Conservation (phyloP, 163 green algal genomes). For the Scenedesmus sp. region DNA sequence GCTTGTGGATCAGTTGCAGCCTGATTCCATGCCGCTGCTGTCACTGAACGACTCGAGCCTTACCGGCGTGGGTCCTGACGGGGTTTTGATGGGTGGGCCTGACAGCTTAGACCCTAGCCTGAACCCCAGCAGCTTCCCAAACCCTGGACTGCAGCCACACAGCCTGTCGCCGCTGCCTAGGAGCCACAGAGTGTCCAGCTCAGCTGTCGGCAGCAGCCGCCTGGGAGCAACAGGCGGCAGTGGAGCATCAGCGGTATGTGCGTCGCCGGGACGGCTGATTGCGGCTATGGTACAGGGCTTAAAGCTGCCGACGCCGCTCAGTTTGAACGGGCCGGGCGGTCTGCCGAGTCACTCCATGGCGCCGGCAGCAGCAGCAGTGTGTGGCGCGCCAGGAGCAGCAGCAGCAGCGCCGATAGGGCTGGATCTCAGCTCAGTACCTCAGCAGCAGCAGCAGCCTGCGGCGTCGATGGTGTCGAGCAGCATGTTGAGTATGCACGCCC, state of each 20-base stretch:
- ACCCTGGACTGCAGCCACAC: neutral
- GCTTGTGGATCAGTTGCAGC: slow-evolving; percentile 36
- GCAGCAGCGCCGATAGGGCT: neutral
- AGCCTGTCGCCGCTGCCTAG: slow-evolving; percentile 24
- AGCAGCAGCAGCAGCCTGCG: neutral
- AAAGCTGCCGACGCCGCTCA: slow-evolving; percentile 19
- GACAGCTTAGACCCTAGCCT: slow-evolving; percentile 17
- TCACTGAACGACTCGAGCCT: slow-evolving; percentile 38
- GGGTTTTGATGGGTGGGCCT: neutral
- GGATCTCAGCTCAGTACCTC: neutral
- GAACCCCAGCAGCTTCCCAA: neutral
- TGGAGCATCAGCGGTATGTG: neutral
- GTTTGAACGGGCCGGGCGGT: slow-evolving; percentile 4
- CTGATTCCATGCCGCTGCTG: slow-evolving; percentile 43
- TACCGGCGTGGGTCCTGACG: neutral
- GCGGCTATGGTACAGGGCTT: slow-evolving; percentile 36
- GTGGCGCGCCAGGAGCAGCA: neutral
- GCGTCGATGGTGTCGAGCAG: neutral
- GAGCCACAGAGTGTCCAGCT: neutral
- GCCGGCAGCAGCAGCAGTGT: neutral
- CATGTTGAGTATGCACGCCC: neutral
- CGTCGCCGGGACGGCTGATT: slow-evolving; percentile 30
- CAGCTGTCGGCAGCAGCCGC: neutral
- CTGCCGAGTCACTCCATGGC: neutral
- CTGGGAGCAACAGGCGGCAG: neutral